Evolutionary conservation across 352 stramenopile genomes (phyloP).

Genomic region (Pelagophyceae sp.): DNA sequence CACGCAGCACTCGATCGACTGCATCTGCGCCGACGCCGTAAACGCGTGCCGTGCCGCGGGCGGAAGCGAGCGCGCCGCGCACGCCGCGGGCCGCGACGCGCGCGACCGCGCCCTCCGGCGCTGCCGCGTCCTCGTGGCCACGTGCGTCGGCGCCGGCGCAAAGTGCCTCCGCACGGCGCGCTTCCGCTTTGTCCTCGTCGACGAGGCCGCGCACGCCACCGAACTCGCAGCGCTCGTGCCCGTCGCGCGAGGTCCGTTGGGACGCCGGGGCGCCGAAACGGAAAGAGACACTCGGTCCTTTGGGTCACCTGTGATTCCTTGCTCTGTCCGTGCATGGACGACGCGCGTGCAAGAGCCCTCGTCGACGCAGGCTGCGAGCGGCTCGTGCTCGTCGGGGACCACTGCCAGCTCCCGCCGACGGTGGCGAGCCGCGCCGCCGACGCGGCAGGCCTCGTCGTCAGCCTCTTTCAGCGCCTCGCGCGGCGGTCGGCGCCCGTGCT

Average conservation of each 20-base stretch:
- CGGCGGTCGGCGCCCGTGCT: conserved; percentile 33
- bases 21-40: background rate
- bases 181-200: conserved; percentile 41
- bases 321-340: too few species aligned
- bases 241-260: too few species aligned
- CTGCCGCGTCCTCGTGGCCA: conserved; percentile 17
- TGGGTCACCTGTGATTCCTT: too few species aligned
- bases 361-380: conserved; percentile 43
- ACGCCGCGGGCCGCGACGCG: conserved; percentile 8
- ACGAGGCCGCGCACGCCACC: conserved; percentile 41
- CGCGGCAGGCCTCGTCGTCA: conserved; percentile 32
- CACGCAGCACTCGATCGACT: conserved; percentile 7
- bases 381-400: conserved; percentile 46
- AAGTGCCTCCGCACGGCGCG: conserved; percentile 27
- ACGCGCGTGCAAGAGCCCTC: too few species aligned
- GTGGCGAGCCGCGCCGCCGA: conserved; percentile 32
- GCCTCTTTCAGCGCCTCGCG: conserved; percentile 41
- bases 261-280: too few species aligned
- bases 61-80: background rate
- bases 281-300: too few species aligned
- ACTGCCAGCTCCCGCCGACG: conserved; percentile 42
- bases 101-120: conserved; percentile 16
- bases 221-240: conserved; percentile 33
- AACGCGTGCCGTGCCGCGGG: background rate
- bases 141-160: conserved; percentile 15